Evolutionary conservation across 768 basidiomycete genomes (phyloP).

Genomic region (Psilocybe subaeruginosa): DNA sequence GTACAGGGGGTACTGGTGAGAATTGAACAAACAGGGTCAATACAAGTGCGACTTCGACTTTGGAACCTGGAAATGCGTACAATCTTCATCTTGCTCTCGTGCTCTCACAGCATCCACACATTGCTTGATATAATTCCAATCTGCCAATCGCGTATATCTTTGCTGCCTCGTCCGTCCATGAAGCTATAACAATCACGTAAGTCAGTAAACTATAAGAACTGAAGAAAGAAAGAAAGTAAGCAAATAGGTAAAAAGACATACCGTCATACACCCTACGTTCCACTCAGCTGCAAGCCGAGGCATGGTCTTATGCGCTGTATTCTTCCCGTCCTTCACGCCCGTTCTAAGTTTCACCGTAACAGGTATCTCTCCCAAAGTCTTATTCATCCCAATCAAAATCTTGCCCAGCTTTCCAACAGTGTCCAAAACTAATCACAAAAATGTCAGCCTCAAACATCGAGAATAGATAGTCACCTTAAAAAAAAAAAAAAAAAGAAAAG

Average conservation of each 20-base stretch:
- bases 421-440: constrained; percentile 70
- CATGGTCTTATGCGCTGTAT: constrained; percentile 91
- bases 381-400: constrained; percentile 90
- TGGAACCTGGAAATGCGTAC: constrained; percentile 43
- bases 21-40: not conserved
- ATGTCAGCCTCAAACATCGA: constrained; percentile 1
- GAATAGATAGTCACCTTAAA: not conserved
- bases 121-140: constrained; percentile 92
- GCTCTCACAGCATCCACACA: constrained; percentile 83
- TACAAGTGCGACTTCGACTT: not conserved
- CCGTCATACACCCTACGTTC: constrained; percentile 47
- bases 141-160: constrained; percentile 88
- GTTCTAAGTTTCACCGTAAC: constrained; percentile 92
- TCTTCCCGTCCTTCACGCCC: constrained; percentile 87
- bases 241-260: constrained; percentile 21
- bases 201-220: not conserved
- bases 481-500: not conserved
- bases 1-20: constrained; percentile 72
- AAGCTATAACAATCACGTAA: constrained; percentile 53
- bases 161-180: constrained; percentile 96
- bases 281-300: constrained; percentile 67
- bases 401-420: constrained; percentile 80
- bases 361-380: constrained; percentile 87
- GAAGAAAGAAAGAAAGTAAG: not conserved
- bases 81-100: constrained; percentile 68